phyloP scores from a whole-genome alignment of 495 filamentous ascomycete species.

The Neurospora terricola region DNA sequence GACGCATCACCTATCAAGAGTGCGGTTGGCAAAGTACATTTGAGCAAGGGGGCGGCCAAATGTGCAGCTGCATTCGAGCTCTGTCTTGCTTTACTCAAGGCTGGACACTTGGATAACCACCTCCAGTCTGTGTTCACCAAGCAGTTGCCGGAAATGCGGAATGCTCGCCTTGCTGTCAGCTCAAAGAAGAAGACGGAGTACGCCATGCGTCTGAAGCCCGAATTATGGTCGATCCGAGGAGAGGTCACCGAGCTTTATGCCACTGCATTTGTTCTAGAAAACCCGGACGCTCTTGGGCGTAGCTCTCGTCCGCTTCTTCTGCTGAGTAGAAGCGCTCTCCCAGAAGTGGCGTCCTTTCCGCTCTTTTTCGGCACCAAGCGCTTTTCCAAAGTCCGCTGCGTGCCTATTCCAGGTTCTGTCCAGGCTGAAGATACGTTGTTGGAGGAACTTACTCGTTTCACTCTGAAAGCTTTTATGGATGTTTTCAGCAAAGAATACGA shows the following conservation, averaged over 20 bases:
- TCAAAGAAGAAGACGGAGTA: constrained; percentile 67
- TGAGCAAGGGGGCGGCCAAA: constrained; percentile 71
- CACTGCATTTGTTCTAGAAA: constrained; percentile 52
- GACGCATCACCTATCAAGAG: constrained; percentile 61
- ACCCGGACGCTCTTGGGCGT: constrained; percentile 47
- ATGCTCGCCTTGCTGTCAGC: constrained; percentile 77
- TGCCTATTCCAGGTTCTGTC: constrained; percentile 30
- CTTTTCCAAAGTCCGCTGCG: constrained; percentile 44
- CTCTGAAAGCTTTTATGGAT: constrained; percentile 67
- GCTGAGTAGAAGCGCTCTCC: constrained; percentile 57
- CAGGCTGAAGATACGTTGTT: constrained; percentile 30
- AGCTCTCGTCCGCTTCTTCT: constrained; percentile 58
- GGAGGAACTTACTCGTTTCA: constrained; percentile 53
- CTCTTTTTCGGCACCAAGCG: constrained; percentile 57
- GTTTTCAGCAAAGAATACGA: constrained; percentile 83
- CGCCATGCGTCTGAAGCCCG: constrained; percentile 67
- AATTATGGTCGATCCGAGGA: constrained; percentile 53
- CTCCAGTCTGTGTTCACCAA: constrained; percentile 66
- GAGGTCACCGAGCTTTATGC: constrained; percentile 50
- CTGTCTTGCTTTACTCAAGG: constrained; percentile 59
- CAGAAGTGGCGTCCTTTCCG: constrained; percentile 55
- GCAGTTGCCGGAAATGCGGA: constrained; percentile 72
- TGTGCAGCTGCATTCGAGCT: constrained; percentile 83
- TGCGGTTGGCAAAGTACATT: constrained; percentile 48
- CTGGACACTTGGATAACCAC: constrained; percentile 59